Percentiles rank a stretch among this genome's conserved stretches.
Evolutionary conservation across 73 alveolate species (phyloP).

Genomic region (Paraurostyla sp.): DNA sequence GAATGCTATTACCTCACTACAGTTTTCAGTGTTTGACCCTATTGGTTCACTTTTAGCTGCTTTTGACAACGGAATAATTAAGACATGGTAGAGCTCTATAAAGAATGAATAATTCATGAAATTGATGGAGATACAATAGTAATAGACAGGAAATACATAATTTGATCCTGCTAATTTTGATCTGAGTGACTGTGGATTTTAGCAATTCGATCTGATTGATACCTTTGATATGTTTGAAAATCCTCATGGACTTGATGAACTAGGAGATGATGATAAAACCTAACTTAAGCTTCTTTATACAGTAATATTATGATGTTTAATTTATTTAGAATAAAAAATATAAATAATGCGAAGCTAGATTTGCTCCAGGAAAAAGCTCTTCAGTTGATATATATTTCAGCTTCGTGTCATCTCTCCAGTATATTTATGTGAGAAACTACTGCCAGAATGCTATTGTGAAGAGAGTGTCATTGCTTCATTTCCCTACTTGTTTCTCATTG

Average conservation of each 20-base stretch:
- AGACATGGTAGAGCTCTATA: slow-evolving; percentile 58
- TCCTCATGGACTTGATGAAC: slow-evolving; percentile 72
- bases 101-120: slow-evolving; percentile 56
- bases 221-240: slow-evolving; percentile 64
- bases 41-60: slow-evolving; percentile 54
- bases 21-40: slow-evolving; percentile 61
- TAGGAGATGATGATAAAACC: slow-evolving; percentile 19
- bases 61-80: slow-evolving; percentile 51
- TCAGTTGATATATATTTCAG: slow-evolving; percentile 59
- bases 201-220: slow-evolving; percentile 47
- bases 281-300: slow-evolving; percentile 43
- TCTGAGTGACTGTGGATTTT: slow-evolving; percentile 43
- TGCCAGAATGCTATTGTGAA: slow-evolving; percentile 29
- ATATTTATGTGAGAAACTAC: slow-evolving; percentile 56
- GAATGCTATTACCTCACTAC: slow-evolving; percentile 37
- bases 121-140: slow-evolving; percentile 26
- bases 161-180: not conserved
- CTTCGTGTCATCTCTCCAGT: slow-evolving; percentile 41
- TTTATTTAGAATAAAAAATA: slow-evolving; percentile 31
- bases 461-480: slow-evolving; percentile 47
- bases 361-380: slow-evolving; percentile 23
- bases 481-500: slow-evolving; percentile 58
- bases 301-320: not conserved
- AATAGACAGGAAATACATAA: not conserved
- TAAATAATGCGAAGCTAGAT: slow-evolving; percentile 45